Conservation (phyloP, 345 rosid genomes). For the Capsella bursapastoris region DNA sequence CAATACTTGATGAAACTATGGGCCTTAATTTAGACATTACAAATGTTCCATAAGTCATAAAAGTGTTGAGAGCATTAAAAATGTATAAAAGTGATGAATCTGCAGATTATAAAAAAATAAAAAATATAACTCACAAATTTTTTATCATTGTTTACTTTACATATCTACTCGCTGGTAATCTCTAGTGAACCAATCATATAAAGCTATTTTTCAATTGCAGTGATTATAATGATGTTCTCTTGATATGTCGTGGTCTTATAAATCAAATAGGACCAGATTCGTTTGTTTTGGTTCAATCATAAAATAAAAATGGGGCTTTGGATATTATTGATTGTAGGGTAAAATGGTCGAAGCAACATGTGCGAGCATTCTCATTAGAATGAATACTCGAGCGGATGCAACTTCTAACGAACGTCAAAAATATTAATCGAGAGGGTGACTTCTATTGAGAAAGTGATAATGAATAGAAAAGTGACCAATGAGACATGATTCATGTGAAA, state of each 20-base stretch:
- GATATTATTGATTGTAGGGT: neutral
- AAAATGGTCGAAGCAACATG: neutral
- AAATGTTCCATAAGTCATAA: too few species aligned
- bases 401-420: neutral
- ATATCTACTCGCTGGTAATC: too few species aligned
- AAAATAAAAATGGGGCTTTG: neutral
- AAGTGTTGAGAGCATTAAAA: too few species aligned
- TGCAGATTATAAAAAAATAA: too few species aligned
- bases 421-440: neutral
- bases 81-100: too few species aligned
- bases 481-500: constrained; percentile 10
- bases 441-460: constrained; percentile 21
- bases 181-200: too few species aligned
- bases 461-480: neutral
- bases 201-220: neutral
- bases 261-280: neutral
- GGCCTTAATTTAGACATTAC: constrained; percentile 3
- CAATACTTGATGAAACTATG: neutral
- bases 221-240: neutral
- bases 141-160: too few species aligned
- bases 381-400: neutral
- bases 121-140: too few species aligned
- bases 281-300: neutral
- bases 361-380: neutral
- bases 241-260: neutral